A percentile compares a stretch with the other conserved stretches of the same genome.
Conservation (phyloP, 2,329 filamentous ascomycete species). For the Apiospora hydei region DNA sequence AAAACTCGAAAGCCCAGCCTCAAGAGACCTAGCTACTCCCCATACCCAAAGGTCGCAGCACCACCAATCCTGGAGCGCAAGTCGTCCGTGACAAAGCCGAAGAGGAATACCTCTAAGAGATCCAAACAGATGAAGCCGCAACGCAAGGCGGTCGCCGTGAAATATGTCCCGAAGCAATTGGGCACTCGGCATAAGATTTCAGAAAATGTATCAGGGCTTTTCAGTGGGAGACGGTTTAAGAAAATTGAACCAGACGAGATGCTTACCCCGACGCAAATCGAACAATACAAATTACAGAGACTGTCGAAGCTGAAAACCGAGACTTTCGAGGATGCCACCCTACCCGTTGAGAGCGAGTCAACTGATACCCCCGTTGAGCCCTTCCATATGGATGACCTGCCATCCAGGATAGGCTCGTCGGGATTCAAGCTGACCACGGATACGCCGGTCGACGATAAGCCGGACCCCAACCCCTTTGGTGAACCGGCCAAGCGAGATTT, state of each 20-base stretch:
- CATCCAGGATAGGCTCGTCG: conserved; percentile 51
- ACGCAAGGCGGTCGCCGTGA: conserved; percentile 36
- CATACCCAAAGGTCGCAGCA: conserved; percentile 31
- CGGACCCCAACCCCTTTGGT: conserved; percentile 36
- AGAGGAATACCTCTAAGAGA: conserved; percentile 52
- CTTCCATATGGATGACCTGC: conserved; percentile 57
- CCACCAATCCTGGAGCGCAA: conserved; percentile 38
- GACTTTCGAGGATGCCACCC: conserved; percentile 37
- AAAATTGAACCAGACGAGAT: conserved; percentile 66
- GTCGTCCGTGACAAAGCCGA: conserved; percentile 44
- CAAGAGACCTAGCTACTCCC: conserved; percentile 32
- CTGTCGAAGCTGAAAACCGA: conserved; percentile 41
- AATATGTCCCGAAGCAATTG: conserved; percentile 38
- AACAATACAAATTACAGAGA: conserved; percentile 52
- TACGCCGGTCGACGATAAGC: conserved; percentile 39
- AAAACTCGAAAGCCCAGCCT: conserved; percentile 9
- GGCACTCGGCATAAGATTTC: conserved; percentile 60
- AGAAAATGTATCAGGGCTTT: conserved; percentile 64
- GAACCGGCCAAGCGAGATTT: conserved; percentile 36
- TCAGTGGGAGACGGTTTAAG: conserved; percentile 62
- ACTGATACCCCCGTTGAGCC: conserved; percentile 54
- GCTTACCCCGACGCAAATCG: conserved; percentile 59
- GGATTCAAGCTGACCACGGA: conserved; percentile 42
- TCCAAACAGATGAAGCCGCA: conserved; percentile 39
- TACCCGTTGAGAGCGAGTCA: conserved; percentile 39